Base-by-base conservation (phyloP, 2,329 filamentous ascomycete genomes). In the Fusarium albidum region DNA sequence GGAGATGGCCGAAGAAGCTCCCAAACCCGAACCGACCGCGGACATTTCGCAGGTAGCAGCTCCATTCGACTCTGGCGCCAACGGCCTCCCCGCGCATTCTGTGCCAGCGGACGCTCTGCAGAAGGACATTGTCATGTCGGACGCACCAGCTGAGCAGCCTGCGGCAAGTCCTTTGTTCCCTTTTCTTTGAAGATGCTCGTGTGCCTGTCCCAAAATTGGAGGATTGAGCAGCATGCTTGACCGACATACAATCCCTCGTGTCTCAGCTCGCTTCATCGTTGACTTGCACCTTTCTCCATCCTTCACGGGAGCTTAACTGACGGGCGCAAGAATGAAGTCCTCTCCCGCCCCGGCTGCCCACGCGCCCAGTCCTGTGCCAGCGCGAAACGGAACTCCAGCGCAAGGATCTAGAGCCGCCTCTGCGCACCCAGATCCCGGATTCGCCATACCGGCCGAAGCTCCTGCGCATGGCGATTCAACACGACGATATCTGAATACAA, bases 401-500 rank as follows among this genome's bases (percentile, higher is more conserved):
- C 71, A 75, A 52, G 73, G 76, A 57, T 86, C 83, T 29, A 77
- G 84, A 62, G 82, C 84, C 9, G 77, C 81, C 8, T 86, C 83
- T 26, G 79, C 77, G 39, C 82, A 85, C 53, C 82, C 83, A 4
- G 83, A 86, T 55, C 61, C 77, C 5, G 71, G 73, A 21, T 78
- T 77, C 61, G 73, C 75, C n/a, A 81, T 88, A 71, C 86, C 86
- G 2, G 73, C 80, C 11, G 82, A 88, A 66, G 81, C 85, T 12
- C 79, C 83, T 2, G 73, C 81, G 2, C 86, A 91, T 66, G 88
- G 89, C 39, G 89, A 88, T 17, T 85, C 87, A 1, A 85, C 85
- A 6, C 82, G 89, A 37, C 82, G 84, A 65, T 92, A 91, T 69
- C 73, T 92, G 63, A 92, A 92, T 67, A 79, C 81, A 41, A 90